A percentile compares a stretch with the other conserved stretches of the same genome.
These are phyloP conservation scores for Fusarium abutilonis DNA, from an alignment of 2,329 filamentous ascomycete genomes.

Conservation along the genomic window DNA sequence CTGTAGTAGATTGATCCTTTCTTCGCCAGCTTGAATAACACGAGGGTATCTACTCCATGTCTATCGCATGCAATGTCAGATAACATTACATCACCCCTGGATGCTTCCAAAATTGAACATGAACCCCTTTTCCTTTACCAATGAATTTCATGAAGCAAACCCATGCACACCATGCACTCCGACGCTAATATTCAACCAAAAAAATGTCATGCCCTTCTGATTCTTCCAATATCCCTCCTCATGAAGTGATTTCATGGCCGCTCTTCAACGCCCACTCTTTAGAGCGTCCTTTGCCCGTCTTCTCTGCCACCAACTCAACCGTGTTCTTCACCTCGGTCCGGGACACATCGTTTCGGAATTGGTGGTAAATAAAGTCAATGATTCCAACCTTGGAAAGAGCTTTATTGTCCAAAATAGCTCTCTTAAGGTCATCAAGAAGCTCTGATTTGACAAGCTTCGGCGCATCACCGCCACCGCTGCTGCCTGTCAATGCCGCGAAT, in stretches of 20 bases:
- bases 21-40: constrained; percentile 15
- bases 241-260: constrained; percentile 51
- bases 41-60: constrained; percentile 32
- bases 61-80: constrained; percentile 26
- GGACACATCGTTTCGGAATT: constrained; percentile 52
- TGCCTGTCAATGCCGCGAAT: constrained; percentile 49
- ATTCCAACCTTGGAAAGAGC: constrained; percentile 55
- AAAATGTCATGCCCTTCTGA: constrained; percentile 31
- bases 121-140: constrained; percentile 28
- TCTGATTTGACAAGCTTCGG: constrained; percentile 52
- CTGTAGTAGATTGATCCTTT: constrained; percentile 12
- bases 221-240: constrained; percentile 20
- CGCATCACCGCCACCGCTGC: constrained; percentile 25
- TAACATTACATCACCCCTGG: constrained; percentile 19
- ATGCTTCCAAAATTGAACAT: constrained; percentile 25
- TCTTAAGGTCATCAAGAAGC: constrained; percentile 55
- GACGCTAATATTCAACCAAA: constrained; percentile 44
- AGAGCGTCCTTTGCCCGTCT: constrained; percentile 50
- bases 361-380: constrained; percentile 53
- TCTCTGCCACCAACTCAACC: constrained; percentile 54
- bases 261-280: constrained; percentile 55
- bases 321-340: constrained; percentile 56
- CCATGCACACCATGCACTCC: constrained; percentile 40
- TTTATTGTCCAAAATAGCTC: constrained; percentile 54
- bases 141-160: constrained; percentile 36